Evolutionary conservation across 108 stramenopile species (phyloP), one percentile per base, ranked within the genome.

Genomic region (Nitzschia sp.): DNA sequence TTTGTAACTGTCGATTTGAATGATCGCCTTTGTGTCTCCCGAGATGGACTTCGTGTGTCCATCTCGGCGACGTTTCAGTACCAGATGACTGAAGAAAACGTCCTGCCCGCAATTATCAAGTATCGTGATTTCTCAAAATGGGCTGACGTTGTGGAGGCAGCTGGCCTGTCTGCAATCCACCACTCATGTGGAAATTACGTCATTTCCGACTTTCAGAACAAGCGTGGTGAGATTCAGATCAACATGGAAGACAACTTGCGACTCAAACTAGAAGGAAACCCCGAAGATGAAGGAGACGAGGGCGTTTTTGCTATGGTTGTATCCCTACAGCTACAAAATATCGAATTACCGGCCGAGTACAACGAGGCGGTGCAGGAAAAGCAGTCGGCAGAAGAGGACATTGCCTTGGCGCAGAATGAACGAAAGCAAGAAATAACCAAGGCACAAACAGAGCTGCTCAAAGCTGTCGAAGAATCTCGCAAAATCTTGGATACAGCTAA

Each of bases 301-400:
- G 79, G 79, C 11, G 71, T 81, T 5, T 72, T 54, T 47, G 80
- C 80, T 25, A 28, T 46, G 26, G 75, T 60, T 9, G 66, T 68
- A 52, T 72, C 80, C 17, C 58, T 81, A 2, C 81, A 84, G 57
- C 68, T 84, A n/a, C 54, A 53, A 53, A 61, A 71, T 53, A 54
- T 84, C 0, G 53, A 63, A 2, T 47, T 84, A 9, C 83, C 83
- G 29, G 46, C 23, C 15, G 77, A 41, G 29, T 80, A 83, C 47
- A 70, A 64, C 19, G 28, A 48, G 16, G 75, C 82, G 11, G 79
- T 83, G 32, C 45, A 70, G 28, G 71, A 72, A 29, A 83, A 83
- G 71, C 82, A 83, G 50, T 32, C 71, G 32, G 78, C 78, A 1
- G 74, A 76, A 41, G 82, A 84, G 59, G 83, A 80, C 54, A 84